phyloP scores from a whole-genome alignment of 1,284 basidiomycete genomes.

The Tilletia walkeri region DNA sequence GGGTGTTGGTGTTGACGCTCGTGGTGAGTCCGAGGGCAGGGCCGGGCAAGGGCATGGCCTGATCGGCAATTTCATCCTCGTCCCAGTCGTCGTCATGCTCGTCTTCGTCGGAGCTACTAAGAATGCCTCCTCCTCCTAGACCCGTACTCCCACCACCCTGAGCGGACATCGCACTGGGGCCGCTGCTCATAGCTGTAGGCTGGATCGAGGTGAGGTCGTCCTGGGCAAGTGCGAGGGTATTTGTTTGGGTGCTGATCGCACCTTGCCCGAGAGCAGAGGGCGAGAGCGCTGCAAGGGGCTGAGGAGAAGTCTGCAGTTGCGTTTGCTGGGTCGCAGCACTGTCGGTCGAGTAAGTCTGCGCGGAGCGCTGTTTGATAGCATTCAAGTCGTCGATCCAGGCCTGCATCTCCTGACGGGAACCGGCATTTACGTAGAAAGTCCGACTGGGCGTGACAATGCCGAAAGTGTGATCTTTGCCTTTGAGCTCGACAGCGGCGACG shows the following conservation, averaged over 20 bases:
- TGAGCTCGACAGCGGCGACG: conserved; percentile 80
- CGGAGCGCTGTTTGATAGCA: conserved; percentile 65
- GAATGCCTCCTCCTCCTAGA: conserved; percentile 2
- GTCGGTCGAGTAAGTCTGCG: conserved; percentile 24
- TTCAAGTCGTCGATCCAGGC: conserved; percentile 84
- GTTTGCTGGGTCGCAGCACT: background rate
- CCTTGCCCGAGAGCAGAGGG: background rate
- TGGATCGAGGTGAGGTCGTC: conserved; percentile 12
- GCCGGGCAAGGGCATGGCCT: conserved; percentile 45
- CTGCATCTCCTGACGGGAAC: conserved; percentile 69
- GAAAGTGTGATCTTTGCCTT: conserved; percentile 84
- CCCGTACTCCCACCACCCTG: background rate
- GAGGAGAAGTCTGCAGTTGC: background rate
- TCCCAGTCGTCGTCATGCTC: conserved; percentile 47
- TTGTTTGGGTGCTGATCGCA: background rate
- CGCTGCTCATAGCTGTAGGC: background rate
- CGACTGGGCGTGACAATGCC: conserved; percentile 86
- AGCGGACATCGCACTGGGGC: background rate
- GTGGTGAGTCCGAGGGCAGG: conserved; percentile 7
- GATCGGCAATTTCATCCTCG: conserved; percentile 45
- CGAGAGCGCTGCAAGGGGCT: background rate
- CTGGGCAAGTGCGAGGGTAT: background rate
- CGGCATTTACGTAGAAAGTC: conserved; percentile 89
- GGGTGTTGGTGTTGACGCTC: conserved; percentile 1
- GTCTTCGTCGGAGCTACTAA: conserved; percentile 38